phyloP scores from a whole-genome alignment of 2,329 filamentous ascomycete species.

The Penicillium sp. region DNA sequence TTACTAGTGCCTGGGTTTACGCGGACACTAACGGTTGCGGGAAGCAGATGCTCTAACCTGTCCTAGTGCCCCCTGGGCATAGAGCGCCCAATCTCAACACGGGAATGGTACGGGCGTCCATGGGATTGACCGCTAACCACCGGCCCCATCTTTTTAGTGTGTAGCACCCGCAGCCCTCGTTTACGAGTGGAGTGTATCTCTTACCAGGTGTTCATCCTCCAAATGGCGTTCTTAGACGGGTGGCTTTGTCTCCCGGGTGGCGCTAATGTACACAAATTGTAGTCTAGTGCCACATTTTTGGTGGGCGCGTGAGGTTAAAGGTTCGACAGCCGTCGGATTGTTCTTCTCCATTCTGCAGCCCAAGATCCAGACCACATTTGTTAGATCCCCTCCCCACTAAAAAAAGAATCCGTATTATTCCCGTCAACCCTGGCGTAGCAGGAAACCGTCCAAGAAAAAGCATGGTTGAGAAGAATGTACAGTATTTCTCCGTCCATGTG shows the following conservation, averaged over 20 bases:
- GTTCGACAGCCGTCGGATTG: background rate
- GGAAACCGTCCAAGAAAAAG: background rate
- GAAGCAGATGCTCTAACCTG: background rate
- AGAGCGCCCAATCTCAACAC: background rate
- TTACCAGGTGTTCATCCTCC: background rate
- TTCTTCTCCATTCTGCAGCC: background rate
- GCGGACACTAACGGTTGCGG: background rate
- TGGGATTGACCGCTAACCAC: background rate
- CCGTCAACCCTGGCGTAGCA: too few species aligned
- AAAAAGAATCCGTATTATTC: background rate
- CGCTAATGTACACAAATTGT: background rate
- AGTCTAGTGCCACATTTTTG: background rate
- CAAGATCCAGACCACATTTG: conserved; percentile 1
- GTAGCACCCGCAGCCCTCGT: background rate
- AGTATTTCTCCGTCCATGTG: background rate
- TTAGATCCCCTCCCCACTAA: background rate
- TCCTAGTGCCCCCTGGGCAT: background rate
- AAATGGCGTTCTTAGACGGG: too few species aligned
- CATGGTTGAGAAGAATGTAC: background rate
- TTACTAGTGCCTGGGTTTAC: background rate
- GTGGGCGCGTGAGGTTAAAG: conserved; percentile 1
- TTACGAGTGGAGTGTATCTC: background rate
- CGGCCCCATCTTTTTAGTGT: background rate
- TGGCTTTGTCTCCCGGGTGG: background rate
- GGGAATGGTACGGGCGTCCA: background rate